Percentiles rank a stretch among this genome's conserved stretches.
phyloP scores from a whole-genome alignment of 2,329 filamentous ascomycete genomes.

The Fusarium albidum region DNA sequence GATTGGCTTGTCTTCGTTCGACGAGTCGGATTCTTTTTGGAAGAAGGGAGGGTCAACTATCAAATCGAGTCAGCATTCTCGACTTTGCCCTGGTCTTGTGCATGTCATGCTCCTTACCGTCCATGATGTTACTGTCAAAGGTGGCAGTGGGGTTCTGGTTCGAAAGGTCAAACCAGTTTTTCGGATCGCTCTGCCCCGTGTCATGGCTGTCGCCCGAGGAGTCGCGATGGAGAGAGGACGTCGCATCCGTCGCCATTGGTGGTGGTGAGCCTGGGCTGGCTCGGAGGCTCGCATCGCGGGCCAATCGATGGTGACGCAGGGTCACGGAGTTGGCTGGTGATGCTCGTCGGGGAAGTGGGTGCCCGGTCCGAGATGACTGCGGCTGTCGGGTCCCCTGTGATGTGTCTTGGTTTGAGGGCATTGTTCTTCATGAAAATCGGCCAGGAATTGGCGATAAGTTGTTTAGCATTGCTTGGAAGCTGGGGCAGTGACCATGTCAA shows the following conservation, averaged over 20 bases:
- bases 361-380: conserved; percentile 41
- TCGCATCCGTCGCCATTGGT: conserved; percentile 21
- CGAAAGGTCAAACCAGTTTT: conserved; percentile 62
- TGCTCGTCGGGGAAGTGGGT: conserved; percentile 54
- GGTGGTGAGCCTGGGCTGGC: conserved; percentile 38
- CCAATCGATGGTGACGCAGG: conserved; percentile 54
- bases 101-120: conserved; percentile 47
- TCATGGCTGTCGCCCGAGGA: conserved; percentile 60
- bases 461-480: conserved; percentile 24
- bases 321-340: conserved; percentile 58
- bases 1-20: conserved; percentile 53
- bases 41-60: conserved; percentile 64
- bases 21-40: conserved; percentile 61
- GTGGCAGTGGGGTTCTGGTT: conserved; percentile 58
- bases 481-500: conserved; percentile 14
- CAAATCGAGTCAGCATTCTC: conserved; percentile 4
- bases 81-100: background rate
- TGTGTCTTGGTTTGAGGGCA: conserved; percentile 40
- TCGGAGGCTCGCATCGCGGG: conserved; percentile 51
- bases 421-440: conserved; percentile 27
- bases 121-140: conserved; percentile 56
- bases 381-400: conserved; percentile 39
- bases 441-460: background rate
- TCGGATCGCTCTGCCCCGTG: conserved; percentile 59
- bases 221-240: conserved; percentile 44